These are phyloP conservation scores for Globisporangium rhizosaccharum DNA, from an alignment of 352 stramenopile genomes.

Conservation along the genomic window DNA sequence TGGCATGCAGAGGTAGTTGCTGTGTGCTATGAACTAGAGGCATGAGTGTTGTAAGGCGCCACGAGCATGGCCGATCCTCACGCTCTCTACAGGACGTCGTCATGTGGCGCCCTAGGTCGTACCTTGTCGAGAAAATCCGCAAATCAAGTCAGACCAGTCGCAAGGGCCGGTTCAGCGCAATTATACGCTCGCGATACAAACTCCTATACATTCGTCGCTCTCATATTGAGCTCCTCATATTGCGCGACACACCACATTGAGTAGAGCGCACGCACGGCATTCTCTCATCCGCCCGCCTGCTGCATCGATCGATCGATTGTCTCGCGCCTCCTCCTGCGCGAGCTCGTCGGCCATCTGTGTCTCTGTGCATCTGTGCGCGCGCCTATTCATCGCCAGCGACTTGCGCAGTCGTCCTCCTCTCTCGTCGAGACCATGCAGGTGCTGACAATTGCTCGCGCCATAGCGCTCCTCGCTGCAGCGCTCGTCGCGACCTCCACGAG, in stretches of 20 bases:
- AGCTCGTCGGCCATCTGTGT: not conserved
- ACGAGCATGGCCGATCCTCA: too few relatives aligned
- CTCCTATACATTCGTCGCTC: not conserved
- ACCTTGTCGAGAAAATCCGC: conserved; percentile 1
- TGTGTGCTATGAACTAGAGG: too few relatives aligned
- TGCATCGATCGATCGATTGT: not conserved
- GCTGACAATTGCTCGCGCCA: conserved; percentile 5
- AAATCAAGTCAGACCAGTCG: conserved; percentile 7
- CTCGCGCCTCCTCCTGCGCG: not conserved
- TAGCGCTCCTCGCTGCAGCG: conserved; percentile 9
- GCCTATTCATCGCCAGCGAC: not conserved
- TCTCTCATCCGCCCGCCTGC: not conserved
- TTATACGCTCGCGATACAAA: conserved; percentile 8
- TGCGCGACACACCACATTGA: not conserved
- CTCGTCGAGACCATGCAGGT: not conserved
- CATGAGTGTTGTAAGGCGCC: too few relatives aligned
- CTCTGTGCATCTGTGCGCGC: not conserved
- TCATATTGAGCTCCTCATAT: not conserved
- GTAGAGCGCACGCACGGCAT: not conserved
- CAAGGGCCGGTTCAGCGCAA: conserved; percentile 3
- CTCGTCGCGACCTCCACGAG: conserved; percentile 3
- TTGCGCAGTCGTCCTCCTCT: not conserved
- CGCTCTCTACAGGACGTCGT: too few relatives aligned
- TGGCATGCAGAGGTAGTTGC: not conserved
- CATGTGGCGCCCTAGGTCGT: too few relatives aligned